Conservation (phyloP, 192 early-diverging fungal species). For the Ambispora gerdemannii region DNA sequence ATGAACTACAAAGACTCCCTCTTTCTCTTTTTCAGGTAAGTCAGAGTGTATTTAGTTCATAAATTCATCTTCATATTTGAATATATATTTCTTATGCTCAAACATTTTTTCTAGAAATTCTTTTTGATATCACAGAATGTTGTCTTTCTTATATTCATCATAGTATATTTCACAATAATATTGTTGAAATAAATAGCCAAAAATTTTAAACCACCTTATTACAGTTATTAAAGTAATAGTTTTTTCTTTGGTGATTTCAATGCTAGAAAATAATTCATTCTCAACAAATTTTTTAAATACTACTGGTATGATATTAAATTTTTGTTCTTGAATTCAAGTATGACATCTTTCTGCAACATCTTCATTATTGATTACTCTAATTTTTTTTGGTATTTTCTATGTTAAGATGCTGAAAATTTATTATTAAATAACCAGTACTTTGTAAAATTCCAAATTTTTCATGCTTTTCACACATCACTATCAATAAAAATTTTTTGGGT, state of each 20-base stretch:
- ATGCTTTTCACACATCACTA: neutral
- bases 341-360: too few relatives aligned
- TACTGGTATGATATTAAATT: neutral
- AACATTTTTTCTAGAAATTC: neutral
- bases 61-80: neutral
- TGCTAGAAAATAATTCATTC: neutral
- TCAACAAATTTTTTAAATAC: constrained; percentile 11
- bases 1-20: too few relatives aligned
- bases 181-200: neutral
- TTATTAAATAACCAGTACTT: constrained; percentile 11
- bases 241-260: neutral
- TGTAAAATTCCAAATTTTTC: neutral
- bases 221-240: too few relatives aligned
- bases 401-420: neutral
- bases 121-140: neutral
- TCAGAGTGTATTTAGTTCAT: neutral
- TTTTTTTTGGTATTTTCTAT: too few relatives aligned
- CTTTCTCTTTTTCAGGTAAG: neutral
- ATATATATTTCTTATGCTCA: too few relatives aligned
- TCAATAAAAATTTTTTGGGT: neutral
- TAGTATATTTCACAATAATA: neutral
- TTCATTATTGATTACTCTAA: too few relatives aligned
- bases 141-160: neutral
- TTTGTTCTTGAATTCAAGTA: constrained; percentile 2
- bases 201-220: too few relatives aligned